Evolutionary conservation across 2,329 filamentous ascomycete genomes (phyloP), one percentile per base, ranked within the genome.

Genomic region (Calonectria pteridis): DNA sequence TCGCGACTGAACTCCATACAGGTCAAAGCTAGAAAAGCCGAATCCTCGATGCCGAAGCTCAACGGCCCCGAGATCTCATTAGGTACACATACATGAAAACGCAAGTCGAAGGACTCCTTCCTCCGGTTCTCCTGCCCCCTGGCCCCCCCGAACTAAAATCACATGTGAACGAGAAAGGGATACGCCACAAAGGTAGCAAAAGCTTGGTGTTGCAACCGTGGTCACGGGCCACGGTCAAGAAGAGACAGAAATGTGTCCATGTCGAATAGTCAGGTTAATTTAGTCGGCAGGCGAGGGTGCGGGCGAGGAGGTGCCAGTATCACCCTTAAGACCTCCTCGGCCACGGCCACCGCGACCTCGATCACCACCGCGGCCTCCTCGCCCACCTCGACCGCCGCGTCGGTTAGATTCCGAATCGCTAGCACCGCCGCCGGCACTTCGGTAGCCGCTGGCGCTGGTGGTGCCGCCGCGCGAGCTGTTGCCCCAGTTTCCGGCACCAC

Each of bases 351-450:
- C 88, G 65, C 90, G 86, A 35, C 91, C 88, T 49, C 92, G 88
- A 69, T 91, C 88, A 73, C 88, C 87, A 62, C 91, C 90, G 59
- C 92, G 90, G 43, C 90, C 88, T 58, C 90, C 89, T 16, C 90
- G 87, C 37, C 86, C 88, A 20, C 91, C 91, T 59, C 91, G 89
- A 28, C 88, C 88, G 66, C 87, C 88, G 14, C 90, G 88, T 74
- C 89, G 87, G 72, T 88, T 90, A 72, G 89, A 90, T 80, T 92
- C 91, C 43, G 90, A 91, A 76, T 92, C 93, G 81, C 92, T 93
- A 73, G 94, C 96, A 72, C 94, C 95, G 64, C 84, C 95, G 66
- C 84, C 94, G 69, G 94, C 94, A 81, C 95, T 97, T 79, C 95
- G 93, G 87, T 98, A 98, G 73, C 95, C 95, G 78, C 93, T 94